Evolutionary conservation across 495 filamentous ascomycete species (phyloP).

Genomic region (Daldinia grandis): DNA sequence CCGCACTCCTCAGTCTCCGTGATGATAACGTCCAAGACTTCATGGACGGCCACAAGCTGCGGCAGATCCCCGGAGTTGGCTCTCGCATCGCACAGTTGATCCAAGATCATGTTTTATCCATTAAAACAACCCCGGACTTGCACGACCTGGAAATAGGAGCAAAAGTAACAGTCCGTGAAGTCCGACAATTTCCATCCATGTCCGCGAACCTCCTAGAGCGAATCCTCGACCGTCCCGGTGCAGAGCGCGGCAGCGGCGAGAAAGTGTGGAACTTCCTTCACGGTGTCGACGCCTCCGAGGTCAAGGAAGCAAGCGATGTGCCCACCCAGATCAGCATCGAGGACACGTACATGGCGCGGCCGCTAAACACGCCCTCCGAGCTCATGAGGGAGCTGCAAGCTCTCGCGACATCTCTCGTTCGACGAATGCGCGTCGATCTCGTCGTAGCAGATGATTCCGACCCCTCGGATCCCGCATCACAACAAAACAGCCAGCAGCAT

Average conservation of each 20-base stretch:
- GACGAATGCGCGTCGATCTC: conserved; percentile 81
- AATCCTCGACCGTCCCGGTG: conserved; percentile 73
- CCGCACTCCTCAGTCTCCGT: conserved; percentile 76
- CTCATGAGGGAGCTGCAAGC: conserved; percentile 67
- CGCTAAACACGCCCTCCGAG: conserved; percentile 67
- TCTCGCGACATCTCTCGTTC: conserved; percentile 74
- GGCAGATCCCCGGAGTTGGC: conserved; percentile 87
- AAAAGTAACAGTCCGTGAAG: conserved; percentile 67
- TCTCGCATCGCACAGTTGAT: conserved; percentile 78
- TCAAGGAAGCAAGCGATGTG: conserved; percentile 73
- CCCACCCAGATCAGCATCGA: conserved; percentile 95
- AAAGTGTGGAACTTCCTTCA: conserved; percentile 70
- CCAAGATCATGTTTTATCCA: conserved; percentile 65
- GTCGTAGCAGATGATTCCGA: conserved; percentile 59
- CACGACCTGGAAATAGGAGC: conserved; percentile 56
- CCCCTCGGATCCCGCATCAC: conserved; percentile 30
- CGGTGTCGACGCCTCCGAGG: conserved; percentile 70
- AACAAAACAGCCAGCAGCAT: not conserved
- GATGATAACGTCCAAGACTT: conserved; percentile 64
- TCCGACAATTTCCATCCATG: conserved; percentile 69
- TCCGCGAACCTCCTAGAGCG: conserved; percentile 66
- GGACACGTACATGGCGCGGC: conserved; percentile 73
- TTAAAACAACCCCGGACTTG: conserved; percentile 51
- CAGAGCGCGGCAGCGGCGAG: conserved; percentile 70
- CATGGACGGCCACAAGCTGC: conserved; percentile 78